Evolutionary conservation across 176 grass and related monocot species (phyloP), one percentile per base, ranked within the genome.

Genomic region (Microstegium vimineum): DNA sequence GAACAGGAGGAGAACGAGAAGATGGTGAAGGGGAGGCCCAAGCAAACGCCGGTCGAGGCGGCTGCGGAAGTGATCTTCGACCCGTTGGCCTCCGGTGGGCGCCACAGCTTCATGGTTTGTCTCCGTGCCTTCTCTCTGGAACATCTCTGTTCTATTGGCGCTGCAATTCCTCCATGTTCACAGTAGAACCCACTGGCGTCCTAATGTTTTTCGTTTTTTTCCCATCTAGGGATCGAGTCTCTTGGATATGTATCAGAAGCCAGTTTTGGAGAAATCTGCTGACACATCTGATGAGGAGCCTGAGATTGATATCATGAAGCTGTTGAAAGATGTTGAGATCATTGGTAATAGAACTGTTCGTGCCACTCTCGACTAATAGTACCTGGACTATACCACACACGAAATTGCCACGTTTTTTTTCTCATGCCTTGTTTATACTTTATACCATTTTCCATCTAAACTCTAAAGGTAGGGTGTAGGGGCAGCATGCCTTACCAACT

Each of bases 301-400:
- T 91, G 81, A 92, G 36, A 90, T 94, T 51, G 92, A 97, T 79
- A 90, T 98, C 32, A 82, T 68, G 33, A 98, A 91, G 82, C 34
- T 97, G 64, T 62, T 97, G 59, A 91, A 97, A 80, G 92, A 92
- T 75, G 90, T 97, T 31, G 87, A 97, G 78, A 85, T 92, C 73
- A 87, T 97, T 33, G 90, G 95, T 97, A 89, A 83, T 83, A 61
- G 10, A 49, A 22, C 13, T 62, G 27, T 31, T 52, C 36, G 9
- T 80, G 4, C 40, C 28, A 63, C 18, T 14, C 36, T 27, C 59
- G 10, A 31, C 13, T 76, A 4, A 26, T 47, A 47, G 45, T 79
- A 28, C 71, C 56, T 71, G 74, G n/a, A 69, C 61, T 68, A 60
- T 77, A 43, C 28, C 45, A 41, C 78, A 38, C 25, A 22, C 11